phyloP scores from a whole-genome alignment of 1,284 basidiomycete species.

The Apiotrichum laibachii region DNA sequence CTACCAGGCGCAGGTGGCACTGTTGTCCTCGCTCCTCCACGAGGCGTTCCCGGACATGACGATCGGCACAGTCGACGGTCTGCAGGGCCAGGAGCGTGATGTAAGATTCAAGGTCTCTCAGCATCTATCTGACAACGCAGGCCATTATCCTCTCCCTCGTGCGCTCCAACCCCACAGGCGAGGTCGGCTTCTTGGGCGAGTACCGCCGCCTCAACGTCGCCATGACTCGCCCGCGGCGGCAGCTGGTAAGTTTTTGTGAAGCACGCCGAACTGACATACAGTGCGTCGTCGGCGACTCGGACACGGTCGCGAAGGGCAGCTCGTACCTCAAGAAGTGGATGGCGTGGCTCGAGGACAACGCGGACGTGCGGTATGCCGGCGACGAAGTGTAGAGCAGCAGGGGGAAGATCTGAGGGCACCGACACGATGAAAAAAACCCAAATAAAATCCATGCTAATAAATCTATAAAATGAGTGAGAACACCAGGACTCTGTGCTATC shows the following conservation, averaged over 20 bases:
- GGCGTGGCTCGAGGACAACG: slow-evolving; percentile 80
- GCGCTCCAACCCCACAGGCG: slow-evolving; percentile 74
- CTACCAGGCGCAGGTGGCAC: slow-evolving; percentile 88
- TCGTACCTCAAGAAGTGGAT: slow-evolving; percentile 84
- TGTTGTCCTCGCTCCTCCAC: slow-evolving; percentile 70
- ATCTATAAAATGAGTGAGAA: too few species aligned
- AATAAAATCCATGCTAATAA: not conserved
- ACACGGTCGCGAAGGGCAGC: slow-evolving; percentile 78
- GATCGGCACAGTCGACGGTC: slow-evolving; percentile 86
- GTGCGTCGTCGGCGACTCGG: slow-evolving; percentile 88
- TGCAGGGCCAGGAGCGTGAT: slow-evolving; percentile 78
- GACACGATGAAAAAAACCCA: not conserved
- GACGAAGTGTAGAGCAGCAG: slow-evolving; percentile 26
- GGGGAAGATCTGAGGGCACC: not conserved
- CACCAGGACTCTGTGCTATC: too few species aligned
- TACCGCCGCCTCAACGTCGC: slow-evolving; percentile 87
- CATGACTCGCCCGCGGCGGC: slow-evolving; percentile 89
- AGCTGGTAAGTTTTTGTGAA: slow-evolving; percentile 69
- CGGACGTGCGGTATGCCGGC: slow-evolving; percentile 80
- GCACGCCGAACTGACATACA: slow-evolving; percentile 49
- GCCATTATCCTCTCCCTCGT: slow-evolving; percentile 85
- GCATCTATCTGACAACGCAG: slow-evolving; percentile 42
- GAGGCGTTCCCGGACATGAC: slow-evolving; percentile 71
- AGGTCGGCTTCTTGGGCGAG: slow-evolving; percentile 89
- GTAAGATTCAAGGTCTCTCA: slow-evolving; percentile 20